Conservation (phyloP, 371 early-diverging fungal genomes). For the Capillidium heterosporum region DNA sequence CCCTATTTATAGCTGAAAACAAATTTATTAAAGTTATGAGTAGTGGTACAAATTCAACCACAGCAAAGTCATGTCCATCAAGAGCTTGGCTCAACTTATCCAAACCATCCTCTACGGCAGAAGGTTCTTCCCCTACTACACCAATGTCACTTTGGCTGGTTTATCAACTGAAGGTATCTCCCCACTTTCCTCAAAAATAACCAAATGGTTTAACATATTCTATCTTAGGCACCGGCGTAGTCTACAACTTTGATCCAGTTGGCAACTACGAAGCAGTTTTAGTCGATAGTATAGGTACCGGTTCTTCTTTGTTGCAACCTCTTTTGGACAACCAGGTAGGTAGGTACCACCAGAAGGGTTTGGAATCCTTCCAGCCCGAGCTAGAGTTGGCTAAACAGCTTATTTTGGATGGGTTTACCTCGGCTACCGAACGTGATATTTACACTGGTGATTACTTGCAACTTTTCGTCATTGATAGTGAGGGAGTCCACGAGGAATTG, state of each 20-base stretch:
- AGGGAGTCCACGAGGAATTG: conserved; percentile 53
- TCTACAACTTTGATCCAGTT: conserved; percentile 93
- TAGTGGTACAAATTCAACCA: conserved; percentile 86
- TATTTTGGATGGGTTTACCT: conserved; percentile 92
- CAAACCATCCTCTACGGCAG: conserved; percentile 83
- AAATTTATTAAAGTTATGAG: background rate
- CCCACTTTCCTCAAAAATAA: background rate
- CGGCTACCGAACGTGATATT: conserved; percentile 98
- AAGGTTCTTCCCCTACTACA: conserved; percentile 98
- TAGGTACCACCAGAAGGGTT: conserved; percentile 19
- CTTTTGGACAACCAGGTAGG: conserved; percentile 90
- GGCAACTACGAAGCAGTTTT: conserved; percentile 79
- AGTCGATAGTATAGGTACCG: conserved; percentile 81
- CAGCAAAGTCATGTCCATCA: conserved; percentile 70
- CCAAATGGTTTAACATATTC: background rate
- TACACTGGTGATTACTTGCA: conserved; percentile 98
- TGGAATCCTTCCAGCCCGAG: conserved; percentile 17
- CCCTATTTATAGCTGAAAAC: background rate
- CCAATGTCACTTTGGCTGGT: conserved; percentile 83
- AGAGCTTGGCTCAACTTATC: conserved; percentile 87
- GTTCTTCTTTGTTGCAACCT: conserved; percentile 87
- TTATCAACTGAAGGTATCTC: conserved; percentile 64
- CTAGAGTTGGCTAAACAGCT: conserved; percentile 57
- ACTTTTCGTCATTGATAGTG: conserved; percentile 71
- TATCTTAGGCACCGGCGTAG: conserved; percentile 54